Percentiles rank a stretch among this genome's conserved stretches.
These are phyloP conservation scores for Zasmidium cellare DNA, from an alignment of 2,329 filamentous ascomycete species.

Conservation along the genomic window DNA sequence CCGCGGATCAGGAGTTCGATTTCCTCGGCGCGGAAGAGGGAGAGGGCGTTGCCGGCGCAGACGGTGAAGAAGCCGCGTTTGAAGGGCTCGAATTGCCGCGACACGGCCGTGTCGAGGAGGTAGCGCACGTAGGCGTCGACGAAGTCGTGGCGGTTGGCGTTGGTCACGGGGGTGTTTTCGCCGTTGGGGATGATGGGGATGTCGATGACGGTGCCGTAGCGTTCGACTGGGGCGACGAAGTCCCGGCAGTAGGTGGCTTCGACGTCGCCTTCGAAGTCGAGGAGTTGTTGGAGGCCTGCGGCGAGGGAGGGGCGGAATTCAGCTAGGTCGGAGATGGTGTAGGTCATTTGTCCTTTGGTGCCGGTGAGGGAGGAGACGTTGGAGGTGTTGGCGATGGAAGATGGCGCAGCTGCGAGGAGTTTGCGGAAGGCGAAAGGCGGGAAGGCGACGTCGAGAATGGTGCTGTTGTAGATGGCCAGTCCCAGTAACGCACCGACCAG, in stretches of 20 bases:
- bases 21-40: constrained; percentile 84
- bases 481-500: constrained; percentile 85
- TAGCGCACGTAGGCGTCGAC: constrained; percentile 82
- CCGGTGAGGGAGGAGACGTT: constrained; percentile 41
- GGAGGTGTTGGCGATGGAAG: constrained; percentile 57
- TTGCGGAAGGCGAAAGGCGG: constrained; percentile 90
- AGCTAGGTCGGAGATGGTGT: constrained; percentile 77
- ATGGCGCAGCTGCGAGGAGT: constrained; percentile 74
- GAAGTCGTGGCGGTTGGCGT: constrained; percentile 78
- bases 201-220: constrained; percentile 67
- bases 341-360: constrained; percentile 57
- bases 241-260: constrained; percentile 77
- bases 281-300: constrained; percentile 69
- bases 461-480: constrained; percentile 91
- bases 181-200: constrained; percentile 74
- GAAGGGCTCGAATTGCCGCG: constrained; percentile 87
- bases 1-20: constrained; percentile 85
- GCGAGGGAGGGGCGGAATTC: constrained; percentile 79
- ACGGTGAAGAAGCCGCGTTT: constrained; percentile 92
- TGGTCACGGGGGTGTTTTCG: constrained; percentile 76
- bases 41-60: constrained; percentile 83
- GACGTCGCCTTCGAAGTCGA: constrained; percentile 84
- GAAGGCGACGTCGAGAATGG: constrained; percentile 83
- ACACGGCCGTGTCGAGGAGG: constrained; percentile 73
- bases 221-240: constrained; percentile 75